Percentiles rank a stretch among this genome's conserved stretches.
These are phyloP conservation scores for Exsudoporus frostii DNA, from an alignment of 768 basidiomycete genomes.

Conservation along the genomic window DNA sequence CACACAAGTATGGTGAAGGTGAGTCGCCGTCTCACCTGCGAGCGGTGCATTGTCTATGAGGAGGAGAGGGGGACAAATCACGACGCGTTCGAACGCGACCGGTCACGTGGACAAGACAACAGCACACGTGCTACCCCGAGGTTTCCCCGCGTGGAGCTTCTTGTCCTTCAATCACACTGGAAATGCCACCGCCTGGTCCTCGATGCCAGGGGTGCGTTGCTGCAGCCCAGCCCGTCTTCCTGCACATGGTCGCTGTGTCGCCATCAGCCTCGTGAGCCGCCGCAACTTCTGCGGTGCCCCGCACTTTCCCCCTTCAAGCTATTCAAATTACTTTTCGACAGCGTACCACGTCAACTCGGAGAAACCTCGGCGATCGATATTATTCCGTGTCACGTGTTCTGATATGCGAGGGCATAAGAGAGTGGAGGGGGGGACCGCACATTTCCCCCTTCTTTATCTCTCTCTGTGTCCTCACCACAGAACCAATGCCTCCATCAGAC, in stretches of 20 bases:
- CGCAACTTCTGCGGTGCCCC: neutral
- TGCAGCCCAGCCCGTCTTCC: neutral
- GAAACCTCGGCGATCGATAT: slow-evolving; percentile 8
- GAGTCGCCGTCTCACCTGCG: slow-evolving; percentile 11
- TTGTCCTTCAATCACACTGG: neutral
- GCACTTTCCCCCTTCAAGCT: neutral
- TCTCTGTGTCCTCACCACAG: slow-evolving; percentile 1
- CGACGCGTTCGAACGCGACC: neutral
- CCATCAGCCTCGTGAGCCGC: no score
- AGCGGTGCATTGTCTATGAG: slow-evolving; percentile 9
- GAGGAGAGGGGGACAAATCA: neutral
- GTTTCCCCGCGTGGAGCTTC: no score
- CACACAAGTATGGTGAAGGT: neutral
- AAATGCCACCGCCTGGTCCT: neutral
- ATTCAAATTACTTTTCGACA: neutral
- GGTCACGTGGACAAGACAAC: slow-evolving; percentile 29
- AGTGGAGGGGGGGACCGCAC: neutral
- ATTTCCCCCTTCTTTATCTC: slow-evolving; percentile 2
- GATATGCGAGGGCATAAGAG: slow-evolving; percentile 5
- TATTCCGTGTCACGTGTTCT: slow-evolving; percentile 18
- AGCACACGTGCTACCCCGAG: no score
- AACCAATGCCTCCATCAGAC: slow-evolving; percentile 61
- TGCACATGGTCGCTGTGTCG: neutral
- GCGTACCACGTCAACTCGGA: slow-evolving; percentile 1
- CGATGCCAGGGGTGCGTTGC: neutral